phyloP scores from a whole-genome alignment of 192 early-diverging fungal genomes.

The Neocallimastix lanati region DNA sequence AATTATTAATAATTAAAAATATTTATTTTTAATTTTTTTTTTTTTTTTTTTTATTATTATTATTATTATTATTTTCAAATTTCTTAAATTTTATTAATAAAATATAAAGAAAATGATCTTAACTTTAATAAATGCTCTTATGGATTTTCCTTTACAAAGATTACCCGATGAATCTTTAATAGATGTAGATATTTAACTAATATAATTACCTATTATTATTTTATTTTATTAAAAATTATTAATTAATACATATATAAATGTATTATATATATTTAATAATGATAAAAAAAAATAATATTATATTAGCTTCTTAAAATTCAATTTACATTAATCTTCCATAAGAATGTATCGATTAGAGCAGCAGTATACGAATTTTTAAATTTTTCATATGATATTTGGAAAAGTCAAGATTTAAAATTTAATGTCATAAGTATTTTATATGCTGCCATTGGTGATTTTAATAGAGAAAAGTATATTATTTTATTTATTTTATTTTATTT shows the following conservation, averaged over 20 bases:
- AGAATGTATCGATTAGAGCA: conserved; percentile 12
- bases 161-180: conserved; percentile 15
- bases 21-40: too few species aligned
- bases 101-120: conserved; percentile 2
- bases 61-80: background rate
- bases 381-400: conserved; percentile 20
- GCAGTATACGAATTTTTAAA: conserved; percentile 25
- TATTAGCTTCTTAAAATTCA: conserved; percentile 21
- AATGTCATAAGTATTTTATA: conserved; percentile 17
- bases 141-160: conserved; percentile 19
- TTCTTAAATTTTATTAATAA: too few species aligned
- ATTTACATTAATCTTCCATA: conserved; percentile 19
- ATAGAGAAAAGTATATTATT: conserved; percentile 9
- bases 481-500: background rate
- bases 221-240: background rate
- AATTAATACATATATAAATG: background rate
- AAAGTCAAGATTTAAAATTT: conserved; percentile 11
- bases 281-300: background rate
- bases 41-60: background rate
- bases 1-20: too few species aligned
- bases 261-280: background rate
- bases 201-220: background rate
- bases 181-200: conserved; percentile 11
- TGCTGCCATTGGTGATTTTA: conserved; percentile 20
- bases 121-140: conserved; percentile 11